Evolutionary conservation across 495 filamentous ascomycete genomes (phyloP), one percentile per base, ranked within the genome.

Genomic region (Xylaria scruposa): DNA sequence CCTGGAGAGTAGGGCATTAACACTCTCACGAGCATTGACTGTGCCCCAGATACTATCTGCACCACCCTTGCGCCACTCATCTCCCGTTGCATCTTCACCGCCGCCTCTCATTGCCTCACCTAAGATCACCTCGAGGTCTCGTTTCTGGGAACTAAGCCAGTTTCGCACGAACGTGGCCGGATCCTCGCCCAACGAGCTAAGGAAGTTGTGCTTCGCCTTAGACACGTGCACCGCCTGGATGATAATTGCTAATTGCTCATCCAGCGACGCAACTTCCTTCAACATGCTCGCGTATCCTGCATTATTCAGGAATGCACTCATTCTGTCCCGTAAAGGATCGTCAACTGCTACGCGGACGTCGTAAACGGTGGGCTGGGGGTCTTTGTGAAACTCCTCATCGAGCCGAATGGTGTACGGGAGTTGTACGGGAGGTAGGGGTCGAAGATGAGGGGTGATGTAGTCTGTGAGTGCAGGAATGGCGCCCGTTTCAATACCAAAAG

Each of bases 331-430:
- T 31, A 97, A 85, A 1, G 94, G 93, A 80, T 97, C 92, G 75
- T 94, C 92, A n/a, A 97, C 86, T 33, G 90, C 87, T 73, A 98
- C 92, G 72, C 87, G 90, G 73, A 99, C 85, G 82, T 97, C 95
- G 85, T 97, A 97, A 80, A 97, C 85, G 36, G 93, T 97, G 1
- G 91, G 91, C 66, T 80, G 83, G 26, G 84, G 85, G 67, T 83
- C 80, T 69, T 83, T 84, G 84, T 96, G 91, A 82, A 94, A 96
- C 13, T 91, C 89, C 77, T 92, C 89, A 80, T 98, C 96, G 54
- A 97, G 91, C 75, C 97, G 95, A 80, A 98, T 97, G 47, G 94
- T 98, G 84, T 98, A 99, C 38, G 88, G 86, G 29, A 98, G 89
- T 73, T 92, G 90, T 78, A 98, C 88, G 0, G 96, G 96, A 7